A percentile compares a stretch with the other conserved stretches of the same genome.
phyloP scores from a whole-genome alignment of 1,284 basidiomycete genomes.

The Coniophora puteana region DNA sequence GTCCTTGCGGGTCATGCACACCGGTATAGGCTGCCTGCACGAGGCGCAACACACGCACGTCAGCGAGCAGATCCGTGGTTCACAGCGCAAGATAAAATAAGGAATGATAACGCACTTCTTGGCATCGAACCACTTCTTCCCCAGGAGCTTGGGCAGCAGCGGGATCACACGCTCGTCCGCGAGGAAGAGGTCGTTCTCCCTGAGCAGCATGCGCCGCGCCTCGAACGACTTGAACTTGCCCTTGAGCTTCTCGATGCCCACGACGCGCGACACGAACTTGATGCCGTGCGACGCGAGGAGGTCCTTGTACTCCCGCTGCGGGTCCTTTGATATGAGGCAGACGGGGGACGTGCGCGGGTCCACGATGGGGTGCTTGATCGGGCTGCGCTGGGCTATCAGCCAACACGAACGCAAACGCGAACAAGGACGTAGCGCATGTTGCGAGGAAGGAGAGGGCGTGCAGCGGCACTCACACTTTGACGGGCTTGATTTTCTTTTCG shows the following conservation, averaged over 20 bases:
- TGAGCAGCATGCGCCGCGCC: slow-evolving; percentile 79
- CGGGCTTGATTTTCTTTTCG: slow-evolving; percentile 76
- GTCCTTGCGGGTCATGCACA: slow-evolving; percentile 81
- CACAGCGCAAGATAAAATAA: slow-evolving; percentile 1
- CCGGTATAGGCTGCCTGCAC: slow-evolving; percentile 87
- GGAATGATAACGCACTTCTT: slow-evolving; percentile 72
- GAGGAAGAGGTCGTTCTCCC: slow-evolving; percentile 90
- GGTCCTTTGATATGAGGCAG: slow-evolving; percentile 94
- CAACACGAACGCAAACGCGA: slow-evolving; percentile 4
- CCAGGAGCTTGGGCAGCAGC: slow-evolving; percentile 84
- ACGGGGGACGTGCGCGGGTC: slow-evolving; percentile 78
- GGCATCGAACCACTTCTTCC: slow-evolving; percentile 88
- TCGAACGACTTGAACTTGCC: slow-evolving; percentile 95
- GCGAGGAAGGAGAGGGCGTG: slow-evolving; percentile 2
- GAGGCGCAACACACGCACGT: slow-evolving; percentile 3
- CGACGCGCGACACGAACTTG: slow-evolving; percentile 90
- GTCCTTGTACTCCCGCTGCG: slow-evolving; percentile 95
- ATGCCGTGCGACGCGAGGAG: slow-evolving; percentile 76
- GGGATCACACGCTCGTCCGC: slow-evolving; percentile 90
- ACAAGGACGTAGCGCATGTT: too few relatives aligned
- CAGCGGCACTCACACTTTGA: slow-evolving; percentile 66
- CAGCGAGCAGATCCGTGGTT: neutral
- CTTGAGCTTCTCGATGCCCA: slow-evolving; percentile 86
- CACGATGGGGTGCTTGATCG: slow-evolving; percentile 77
- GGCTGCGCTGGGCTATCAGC: slow-evolving; percentile 39